Evolutionary conservation across 192 early-diverging fungal species (phyloP).

Genomic region (Backusella macrospora): DNA sequence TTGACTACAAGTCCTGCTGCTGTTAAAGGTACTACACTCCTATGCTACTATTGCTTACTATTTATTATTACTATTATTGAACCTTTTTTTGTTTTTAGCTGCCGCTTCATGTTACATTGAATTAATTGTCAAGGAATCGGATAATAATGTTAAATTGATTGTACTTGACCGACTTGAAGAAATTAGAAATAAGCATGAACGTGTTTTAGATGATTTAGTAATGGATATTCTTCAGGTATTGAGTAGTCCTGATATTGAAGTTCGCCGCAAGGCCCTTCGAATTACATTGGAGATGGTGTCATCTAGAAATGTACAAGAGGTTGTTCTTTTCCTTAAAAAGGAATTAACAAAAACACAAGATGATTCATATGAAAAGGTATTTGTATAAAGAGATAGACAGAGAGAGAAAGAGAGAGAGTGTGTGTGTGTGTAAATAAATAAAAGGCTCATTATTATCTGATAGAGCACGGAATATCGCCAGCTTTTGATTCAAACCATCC

Average conservation of each 20-base stretch:
- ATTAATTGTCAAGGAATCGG: conserved; percentile 88
- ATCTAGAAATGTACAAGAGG: conserved; percentile 90
- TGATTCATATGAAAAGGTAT: conserved; percentile 84
- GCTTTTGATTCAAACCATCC: conserved; percentile 95
- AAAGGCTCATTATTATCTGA: conserved; percentile 69
- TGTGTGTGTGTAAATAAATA: too few relatives aligned
- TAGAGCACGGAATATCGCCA: conserved; percentile 92
- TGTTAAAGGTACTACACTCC: conserved; percentile 69
- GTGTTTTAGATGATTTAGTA: conserved; percentile 86
- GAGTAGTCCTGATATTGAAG: conserved; percentile 86
- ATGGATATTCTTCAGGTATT: conserved; percentile 97
- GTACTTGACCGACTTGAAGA: conserved; percentile 90
- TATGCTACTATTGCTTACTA: not conserved
- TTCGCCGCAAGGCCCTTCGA: conserved; percentile 83
- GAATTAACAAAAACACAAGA: conserved; percentile 92
- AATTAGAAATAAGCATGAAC: conserved; percentile 85
- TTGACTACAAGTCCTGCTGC: conserved; percentile 87
- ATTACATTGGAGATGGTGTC: conserved; percentile 92
- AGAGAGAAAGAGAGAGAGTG: not conserved
- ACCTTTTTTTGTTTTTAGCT: conserved; percentile 46
- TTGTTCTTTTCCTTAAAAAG: conserved; percentile 92
- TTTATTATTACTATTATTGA: not conserved
- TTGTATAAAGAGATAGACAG: too few relatives aligned
- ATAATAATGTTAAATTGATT: conserved; percentile 98
- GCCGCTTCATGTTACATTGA: conserved; percentile 91